phyloP scores from a whole-genome alignment of 345 rosid species.

The Barbarea vulgaris region DNA sequence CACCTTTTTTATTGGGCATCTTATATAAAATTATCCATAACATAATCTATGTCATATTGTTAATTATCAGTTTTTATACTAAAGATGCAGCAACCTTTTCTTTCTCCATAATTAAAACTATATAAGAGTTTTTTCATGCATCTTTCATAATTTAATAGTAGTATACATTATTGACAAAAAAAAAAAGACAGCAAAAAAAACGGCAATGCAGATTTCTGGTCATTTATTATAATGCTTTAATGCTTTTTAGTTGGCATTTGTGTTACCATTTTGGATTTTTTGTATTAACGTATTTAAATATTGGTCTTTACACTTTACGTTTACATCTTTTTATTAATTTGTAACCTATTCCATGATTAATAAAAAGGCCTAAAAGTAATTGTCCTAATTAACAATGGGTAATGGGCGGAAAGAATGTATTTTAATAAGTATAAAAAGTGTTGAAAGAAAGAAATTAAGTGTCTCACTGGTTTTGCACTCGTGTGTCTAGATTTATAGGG shows the following conservation, averaged over 20 bases:
- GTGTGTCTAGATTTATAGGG: neutral
- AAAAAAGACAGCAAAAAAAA: neutral
- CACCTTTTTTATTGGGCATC: slow-evolving; percentile 10
- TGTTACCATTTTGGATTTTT: slow-evolving; percentile 26
- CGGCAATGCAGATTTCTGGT: neutral
- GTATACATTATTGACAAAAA: neutral
- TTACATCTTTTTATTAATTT: neutral
- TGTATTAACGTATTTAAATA: neutral
- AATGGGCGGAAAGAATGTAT: neutral
- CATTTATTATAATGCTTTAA: slow-evolving; percentile 6
- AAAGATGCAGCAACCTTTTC: slow-evolving; percentile 17
- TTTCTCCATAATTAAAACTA: slow-evolving; percentile 7
- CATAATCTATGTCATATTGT: slow-evolving; percentile 20
- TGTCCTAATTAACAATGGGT: neutral
- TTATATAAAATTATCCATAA: slow-evolving; percentile 28
- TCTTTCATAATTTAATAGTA: neutral
- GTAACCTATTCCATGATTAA: neutral
- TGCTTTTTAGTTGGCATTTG: slow-evolving; percentile 42
- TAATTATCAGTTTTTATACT: neutral
- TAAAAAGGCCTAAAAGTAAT: neutral
- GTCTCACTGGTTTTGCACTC: neutral
- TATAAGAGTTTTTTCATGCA: slow-evolving; percentile 20
- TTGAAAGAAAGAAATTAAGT: neutral
- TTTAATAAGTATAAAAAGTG: slow-evolving; percentile 1
- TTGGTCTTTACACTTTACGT: slow-evolving; percentile 4